Evolutionary conservation across 2,329 filamentous ascomycete genomes (phyloP), one percentile per base, ranked within the genome.

Genomic region (Shiraia sp.): DNA sequence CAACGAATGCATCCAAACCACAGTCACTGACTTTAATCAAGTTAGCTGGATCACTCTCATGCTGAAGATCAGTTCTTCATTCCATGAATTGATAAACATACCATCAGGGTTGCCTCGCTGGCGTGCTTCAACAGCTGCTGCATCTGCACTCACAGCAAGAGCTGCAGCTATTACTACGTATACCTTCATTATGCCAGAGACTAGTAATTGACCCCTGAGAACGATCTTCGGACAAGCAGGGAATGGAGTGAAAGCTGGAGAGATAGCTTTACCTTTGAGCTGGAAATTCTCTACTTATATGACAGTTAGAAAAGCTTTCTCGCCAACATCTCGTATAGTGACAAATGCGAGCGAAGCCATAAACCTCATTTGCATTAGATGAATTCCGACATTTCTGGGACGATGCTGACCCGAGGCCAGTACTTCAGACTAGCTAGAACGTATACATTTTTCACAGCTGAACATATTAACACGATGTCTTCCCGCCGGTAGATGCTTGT

Each of bases 351-450:
- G 42, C 46, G 47, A 47, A 47, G 45, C 49, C 47, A 43, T 47
- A 49, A 42, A 42, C 48, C 61, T 63, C 58, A 66, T 64, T 63
- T 64, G 45, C 4, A 45, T 53, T 64, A 64, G 44, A 66, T 63
- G 54, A 63, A 40, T 13, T 31, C 30, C 22, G 48, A 43, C 49
- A 29, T 31, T 48, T 57, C 37, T 42, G 44, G 51, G n/a, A n/a
- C 44, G 33, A 41, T 43, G 29, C 41, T 47, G 40, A 32, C 43
- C 44, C 40, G 32, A 45, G 42, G 35, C 31, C 40, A 50, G 40
- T 39, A 36, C 36, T 35, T 32, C 33, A 46, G 50, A 42, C 44
- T 42, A 59, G 48, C 49, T 44, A 59, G 52, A 55, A 32, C 44
- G 36, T 30, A 40, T 50, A 45, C 30, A 13, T 35, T 32, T 30